Evolutionary conservation across 164 flowering plant genomes (phyloP), one percentile per base, ranked within the genome.

Genomic region (Macadamia tetraphylla): DNA sequence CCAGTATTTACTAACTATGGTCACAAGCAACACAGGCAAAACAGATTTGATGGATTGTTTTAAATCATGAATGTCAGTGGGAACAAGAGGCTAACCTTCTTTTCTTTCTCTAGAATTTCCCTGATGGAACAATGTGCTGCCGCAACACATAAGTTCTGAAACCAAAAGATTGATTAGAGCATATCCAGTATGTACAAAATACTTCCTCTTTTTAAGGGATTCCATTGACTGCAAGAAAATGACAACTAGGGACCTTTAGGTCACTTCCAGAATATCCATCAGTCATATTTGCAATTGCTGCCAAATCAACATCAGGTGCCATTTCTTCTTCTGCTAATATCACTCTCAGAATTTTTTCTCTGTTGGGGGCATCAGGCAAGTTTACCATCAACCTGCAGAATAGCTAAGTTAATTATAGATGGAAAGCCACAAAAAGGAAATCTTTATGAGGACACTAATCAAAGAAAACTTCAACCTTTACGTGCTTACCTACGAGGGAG

Each of bases 181-280:
- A 63, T 23, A 9, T 13, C 53, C 46, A 74, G 44, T 18, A 58
- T 14, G 30, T 64, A 9, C 10, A 30, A 53, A 49, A 64, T 29
- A 12, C 44, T 64, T 49, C 14, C 5, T 12, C n/a, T 48, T 44
- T 32, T 23, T 13, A 11, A 42, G 31, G 57, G 51, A 62, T n/a
- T 32, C 64, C 58, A 49, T 18, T 1, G 31, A 68, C 32, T 51
- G 17, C 59, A 15, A 66, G 29, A 58, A 46, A n/a, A 18, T 56
- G 4, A 18, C 9, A 67, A 77, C 5, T 46, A 66, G 15, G 43
- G 73, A 94, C 98, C 97, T 92, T 94, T 51, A 94, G 71, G 72
- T 94, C 98, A 85, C 98, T 94, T 74, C 98, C 98, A 67, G 98
- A 94, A 73, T 91, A 94, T n/a, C 97, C 98, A 66, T 87, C 93